A percentile compares a stretch with the other conserved stretches of the same genome.
phyloP scores from a whole-genome alignment of 2,329 filamentous ascomycete genomes.

The Zalaria sp. region DNA sequence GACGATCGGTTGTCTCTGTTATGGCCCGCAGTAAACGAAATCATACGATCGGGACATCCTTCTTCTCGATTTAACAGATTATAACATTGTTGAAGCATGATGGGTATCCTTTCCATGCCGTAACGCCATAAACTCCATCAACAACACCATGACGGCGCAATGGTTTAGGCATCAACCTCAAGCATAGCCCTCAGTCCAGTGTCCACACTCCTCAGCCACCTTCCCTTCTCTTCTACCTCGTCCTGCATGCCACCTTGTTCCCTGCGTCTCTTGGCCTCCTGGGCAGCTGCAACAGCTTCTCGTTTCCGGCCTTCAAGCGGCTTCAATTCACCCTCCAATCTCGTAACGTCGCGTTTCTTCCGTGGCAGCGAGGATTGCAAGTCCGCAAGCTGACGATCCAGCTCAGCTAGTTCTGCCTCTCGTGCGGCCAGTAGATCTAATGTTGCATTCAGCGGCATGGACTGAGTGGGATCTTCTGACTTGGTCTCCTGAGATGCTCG shows the following conservation, averaged over 20 bases:
- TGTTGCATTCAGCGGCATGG: slow-evolving; percentile 30
- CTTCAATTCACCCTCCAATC: slow-evolving; percentile 52
- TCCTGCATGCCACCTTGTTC: slow-evolving; percentile 53
- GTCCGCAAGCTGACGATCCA: slow-evolving; percentile 29
- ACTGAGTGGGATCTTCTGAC: slow-evolving; percentile 25
- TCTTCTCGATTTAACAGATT: too few species aligned
- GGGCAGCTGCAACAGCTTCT: slow-evolving; percentile 52
- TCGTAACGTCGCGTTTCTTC: slow-evolving; percentile 53
- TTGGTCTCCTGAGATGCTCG: slow-evolving; percentile 21
- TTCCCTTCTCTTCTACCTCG: slow-evolving; percentile 59
- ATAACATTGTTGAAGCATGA: too few species aligned
- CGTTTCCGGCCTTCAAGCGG: slow-evolving; percentile 54
- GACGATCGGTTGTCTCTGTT: too few species aligned
- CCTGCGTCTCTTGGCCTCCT: slow-evolving; percentile 54
- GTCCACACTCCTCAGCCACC: slow-evolving; percentile 64
- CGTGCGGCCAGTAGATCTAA: slow-evolving; percentile 22
- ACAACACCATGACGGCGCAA: not conserved
- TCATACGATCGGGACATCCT: too few species aligned
- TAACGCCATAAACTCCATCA: not conserved
- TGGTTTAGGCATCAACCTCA: slow-evolving; percentile 29
- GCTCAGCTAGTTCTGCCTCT: slow-evolving; percentile 24
- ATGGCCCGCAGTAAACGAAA: too few species aligned
- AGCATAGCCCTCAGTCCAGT: slow-evolving; percentile 47
- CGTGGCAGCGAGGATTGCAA: slow-evolving; percentile 48
- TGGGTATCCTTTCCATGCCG: too few species aligned